These are phyloP conservation scores for Teunomyces aglyptinius DNA, from an alignment of 805 yeast genomes.

Conservation along the genomic window DNA sequence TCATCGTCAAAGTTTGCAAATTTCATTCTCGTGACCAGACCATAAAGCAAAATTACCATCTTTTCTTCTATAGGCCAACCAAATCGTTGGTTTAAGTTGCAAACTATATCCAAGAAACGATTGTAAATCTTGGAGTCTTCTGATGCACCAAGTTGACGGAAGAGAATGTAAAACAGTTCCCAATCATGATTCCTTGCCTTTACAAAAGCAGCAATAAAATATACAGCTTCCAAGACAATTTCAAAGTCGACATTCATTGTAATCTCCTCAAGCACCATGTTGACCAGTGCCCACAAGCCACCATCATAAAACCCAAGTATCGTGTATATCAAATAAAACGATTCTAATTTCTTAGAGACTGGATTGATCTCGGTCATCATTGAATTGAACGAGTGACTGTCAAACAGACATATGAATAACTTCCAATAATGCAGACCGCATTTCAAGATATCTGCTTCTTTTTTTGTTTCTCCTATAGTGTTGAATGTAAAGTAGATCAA, in stretches of 20 bases:
- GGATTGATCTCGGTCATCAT: conserved; percentile 1
- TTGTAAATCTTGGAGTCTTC: conserved; percentile 19
- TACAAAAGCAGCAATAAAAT: conserved; percentile 14
- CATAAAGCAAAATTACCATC: conserved; percentile 28
- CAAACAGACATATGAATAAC: conserved; percentile 10
- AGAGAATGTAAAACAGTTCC: conserved; percentile 23
- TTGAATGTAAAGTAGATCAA: conserved; percentile 6
- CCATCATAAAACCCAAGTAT: conserved; percentile 12
- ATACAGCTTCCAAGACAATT: conserved; percentile 16
- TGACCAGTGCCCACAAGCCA: conserved; percentile 29
- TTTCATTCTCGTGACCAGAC: conserved; percentile 27
- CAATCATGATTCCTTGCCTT: conserved; percentile 19
- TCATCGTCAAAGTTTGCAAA: conserved; percentile 40
- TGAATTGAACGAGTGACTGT: conserved; percentile 12
- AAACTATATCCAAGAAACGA: conserved; percentile 28
- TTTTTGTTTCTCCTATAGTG: neutral
- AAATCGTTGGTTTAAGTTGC: conserved; percentile 20
- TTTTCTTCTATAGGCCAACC: conserved; percentile 36
- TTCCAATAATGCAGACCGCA: conserved; percentile 9
- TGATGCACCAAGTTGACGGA: conserved; percentile 13
- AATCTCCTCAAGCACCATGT: conserved; percentile 16
- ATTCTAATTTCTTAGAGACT: conserved; percentile 13
- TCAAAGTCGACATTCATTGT: conserved; percentile 8
- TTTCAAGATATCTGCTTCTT: neutral
- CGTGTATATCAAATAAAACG: conserved; percentile 19